Evolutionary conservation across 805 yeast genomes (phyloP).

Genomic region (Barnettozyma siamensis): DNA sequence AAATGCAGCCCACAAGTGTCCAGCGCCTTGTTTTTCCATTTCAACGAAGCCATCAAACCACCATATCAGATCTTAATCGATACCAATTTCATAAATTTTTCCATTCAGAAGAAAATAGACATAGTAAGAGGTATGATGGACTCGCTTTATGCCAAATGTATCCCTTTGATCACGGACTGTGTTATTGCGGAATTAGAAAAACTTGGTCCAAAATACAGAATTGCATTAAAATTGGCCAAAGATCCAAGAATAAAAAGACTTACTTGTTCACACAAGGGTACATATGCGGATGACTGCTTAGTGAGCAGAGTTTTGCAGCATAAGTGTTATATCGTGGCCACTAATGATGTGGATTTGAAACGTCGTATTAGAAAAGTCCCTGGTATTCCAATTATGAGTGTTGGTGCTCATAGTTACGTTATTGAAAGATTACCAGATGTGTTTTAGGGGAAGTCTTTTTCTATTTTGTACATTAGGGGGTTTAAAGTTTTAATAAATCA

Average conservation of each 20-base stretch:
- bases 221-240: conserved; percentile 86
- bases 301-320: conserved; percentile 93
- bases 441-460: conserved; percentile 33
- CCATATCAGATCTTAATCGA: conserved; percentile 95
- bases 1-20: conserved; percentile 74
- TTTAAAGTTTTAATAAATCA: neutral
- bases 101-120: conserved; percentile 93
- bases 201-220: conserved; percentile 89
- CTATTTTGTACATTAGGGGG: conserved; percentile 1
- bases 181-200: conserved; percentile 97
- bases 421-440: conserved; percentile 94
- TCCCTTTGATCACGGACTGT: conserved; percentile 94
- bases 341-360: conserved; percentile 95
- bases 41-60: conserved; percentile 91
- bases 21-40: conserved; percentile 91
- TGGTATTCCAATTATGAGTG: conserved; percentile 95
- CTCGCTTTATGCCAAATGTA: conserved; percentile 87
- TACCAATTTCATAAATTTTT: conserved; percentile 94
- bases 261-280: conserved; percentile 89
- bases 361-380: conserved; percentile 94
- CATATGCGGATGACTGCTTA: conserved; percentile 96
- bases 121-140: conserved; percentile 97
- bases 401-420: conserved; percentile 87
- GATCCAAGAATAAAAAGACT: conserved; percentile 88
- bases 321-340: conserved; percentile 95